Base-by-base conservation (phyloP, 1,139 yeast genomes). In the Zygosaccharomyces sapae region DNA sequence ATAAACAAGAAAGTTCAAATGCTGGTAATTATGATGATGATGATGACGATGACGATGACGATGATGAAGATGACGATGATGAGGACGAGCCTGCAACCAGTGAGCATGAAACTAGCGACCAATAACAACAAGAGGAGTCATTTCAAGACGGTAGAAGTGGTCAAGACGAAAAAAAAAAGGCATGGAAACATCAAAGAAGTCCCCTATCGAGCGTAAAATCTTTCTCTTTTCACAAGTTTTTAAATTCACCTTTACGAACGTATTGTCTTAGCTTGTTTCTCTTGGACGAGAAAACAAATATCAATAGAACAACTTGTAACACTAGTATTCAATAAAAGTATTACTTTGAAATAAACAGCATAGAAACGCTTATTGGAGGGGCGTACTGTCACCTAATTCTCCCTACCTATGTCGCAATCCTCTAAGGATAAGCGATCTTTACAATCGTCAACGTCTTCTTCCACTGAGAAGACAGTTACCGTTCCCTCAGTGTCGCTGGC, bases 401-500 rank as follows among this genome's bases (percentile, higher is more conserved):
- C n/a, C 12, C n/a, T 27, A 27, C 31, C 18, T n/a, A 37, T 37
- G 40, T 37, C 40, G 19, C 40, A 9, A 5, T 37, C 31, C 29
- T 37, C 40, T 3, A 37, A 13, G 40, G 31, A 18, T 16, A 20
- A 36, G 38, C 38, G 27, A 8, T 38, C 55, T 12, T 27, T 27
- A 9, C 10, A 5, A 9, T 27, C 31, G 12, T 27, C n/a, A 12
- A 27, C 31, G 31, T 27, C 31, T 3, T 27, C 36, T 22, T 33
- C 34, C 13, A 44, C 52, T 24, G 47, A 34, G 27, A 34, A 19
- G n/a, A 16, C 19, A 24, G 16, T 25, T 8, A 30, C 46, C 12
- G 38, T 46, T 16, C 54, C 55, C 9, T 33, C 49, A 3, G 51
- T 54, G 8, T 19, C 40, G 7, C 47, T 45, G 33, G 25, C 49